Conservation (phyloP, 495 filamentous ascomycete genomes). For the Penicillium riverlandense region DNA sequence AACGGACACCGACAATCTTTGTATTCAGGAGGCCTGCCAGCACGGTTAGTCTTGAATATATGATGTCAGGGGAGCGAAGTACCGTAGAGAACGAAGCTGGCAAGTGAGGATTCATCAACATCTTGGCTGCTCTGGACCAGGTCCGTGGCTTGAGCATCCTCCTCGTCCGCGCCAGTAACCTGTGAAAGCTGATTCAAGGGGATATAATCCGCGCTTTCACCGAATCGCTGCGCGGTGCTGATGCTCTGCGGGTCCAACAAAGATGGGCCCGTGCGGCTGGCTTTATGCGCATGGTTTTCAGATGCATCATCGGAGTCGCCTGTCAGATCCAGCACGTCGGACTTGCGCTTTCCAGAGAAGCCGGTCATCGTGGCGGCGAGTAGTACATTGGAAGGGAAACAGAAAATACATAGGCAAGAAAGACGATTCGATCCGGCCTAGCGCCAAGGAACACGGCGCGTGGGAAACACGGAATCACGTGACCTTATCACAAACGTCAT, state of each 20-base stretch:
- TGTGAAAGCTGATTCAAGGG: constrained; percentile 27
- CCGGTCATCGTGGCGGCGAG: not conserved
- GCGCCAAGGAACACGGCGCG: not conserved
- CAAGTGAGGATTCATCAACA: constrained; percentile 34
- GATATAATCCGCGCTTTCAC: constrained; percentile 27
- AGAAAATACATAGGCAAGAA: not conserved
- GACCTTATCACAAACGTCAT: no score
- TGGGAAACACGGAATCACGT: not conserved
- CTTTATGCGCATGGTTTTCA: constrained; percentile 12
- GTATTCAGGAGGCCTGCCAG: constrained; percentile 32
- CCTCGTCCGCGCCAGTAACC: constrained; percentile 22
- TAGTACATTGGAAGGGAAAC: not conserved
- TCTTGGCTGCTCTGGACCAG: constrained; percentile 29
- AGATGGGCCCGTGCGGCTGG: constrained; percentile 1
- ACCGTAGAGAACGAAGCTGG: constrained; percentile 46
- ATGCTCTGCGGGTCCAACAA: not conserved
- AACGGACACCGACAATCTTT: constrained; percentile 77
- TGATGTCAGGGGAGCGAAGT: constrained; percentile 1
- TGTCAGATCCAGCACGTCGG: constrained; percentile 6
- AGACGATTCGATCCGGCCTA: not conserved
- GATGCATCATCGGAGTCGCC: constrained; percentile 2
- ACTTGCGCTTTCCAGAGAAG: constrained; percentile 15
- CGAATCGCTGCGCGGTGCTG: constrained; percentile 22
- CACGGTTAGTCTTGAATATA: not conserved
- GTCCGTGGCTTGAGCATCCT: constrained; percentile 29